Evolutionary conservation across 2,329 filamentous ascomycete species (phyloP), one percentile per base, ranked within the genome.

Genomic region (Fusarium piperis): DNA sequence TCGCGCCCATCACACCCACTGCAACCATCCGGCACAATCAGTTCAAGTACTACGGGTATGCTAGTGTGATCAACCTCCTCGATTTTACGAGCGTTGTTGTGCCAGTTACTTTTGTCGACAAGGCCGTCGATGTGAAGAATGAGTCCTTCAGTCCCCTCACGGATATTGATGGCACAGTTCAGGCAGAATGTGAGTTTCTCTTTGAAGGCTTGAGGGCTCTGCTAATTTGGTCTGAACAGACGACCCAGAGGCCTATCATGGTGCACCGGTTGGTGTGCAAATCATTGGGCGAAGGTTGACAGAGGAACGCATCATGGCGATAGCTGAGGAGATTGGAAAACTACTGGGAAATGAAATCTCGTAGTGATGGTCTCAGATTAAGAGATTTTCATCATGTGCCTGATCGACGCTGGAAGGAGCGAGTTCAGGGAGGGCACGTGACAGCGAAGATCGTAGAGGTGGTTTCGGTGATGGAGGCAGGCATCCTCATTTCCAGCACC

Each of bases 101-200:
- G 7, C 85, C 85, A 0, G 82, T 86, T 3, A 83, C 82, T 0
- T 81, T 79, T 57, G 82, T 82, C 1, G 81, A 85, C 63, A 81
- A 82, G 70, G 65, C 65, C 3, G 41, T 83, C 0, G 83, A 85
- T 63, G 39, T 62, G 18, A 63, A 73, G 23, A 61, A 76, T 15
- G 59, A 35, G 20, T 39, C 38, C 2, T 76, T 63, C 44, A 41
- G 57, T 28, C 75, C 76, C 4, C 20, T 76, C 38, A 74, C 59
- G 2, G 61, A 77, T 2, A 46, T 73, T 10, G 77, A 79, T 39
- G 51, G 35, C 12, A 32, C 41, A 3, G 73, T 77, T 10, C 72
- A 76, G 39, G 62, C 64, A 6, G 75, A 77, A 8, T 79, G 75
- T 77, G 53, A 68, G 78, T 75, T 44, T 12, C 32, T 16, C 16